Evolutionary conservation across 2,329 filamentous ascomycete species (phyloP).

Genomic region (Xylariales sp.): DNA sequence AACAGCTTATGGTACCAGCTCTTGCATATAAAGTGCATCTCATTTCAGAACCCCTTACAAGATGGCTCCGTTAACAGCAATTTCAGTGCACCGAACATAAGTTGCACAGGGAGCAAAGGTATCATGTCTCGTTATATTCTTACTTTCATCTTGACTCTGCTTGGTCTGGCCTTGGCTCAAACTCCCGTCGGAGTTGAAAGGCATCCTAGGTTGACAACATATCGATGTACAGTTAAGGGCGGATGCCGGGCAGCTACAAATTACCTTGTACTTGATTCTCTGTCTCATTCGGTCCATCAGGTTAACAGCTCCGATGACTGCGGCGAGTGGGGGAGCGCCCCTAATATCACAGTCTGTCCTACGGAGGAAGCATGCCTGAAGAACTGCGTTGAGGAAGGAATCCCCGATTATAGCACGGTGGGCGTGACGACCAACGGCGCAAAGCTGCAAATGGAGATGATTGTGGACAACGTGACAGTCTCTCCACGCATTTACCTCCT

Average conservation of each 20-base stretch:
- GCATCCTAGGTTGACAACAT: constrained; percentile 44
- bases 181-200: constrained; percentile 32
- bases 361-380: constrained; percentile 42
- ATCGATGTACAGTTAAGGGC: constrained; percentile 42
- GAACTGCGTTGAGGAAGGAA: constrained; percentile 50
- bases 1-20: not conserved
- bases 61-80: too few relatives aligned
- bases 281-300: constrained; percentile 38
- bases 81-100: too few relatives aligned
- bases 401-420: constrained; percentile 36
- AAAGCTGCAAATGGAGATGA: constrained; percentile 33
- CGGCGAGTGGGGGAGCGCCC: constrained; percentile 25
- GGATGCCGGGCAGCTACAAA: constrained; percentile 44
- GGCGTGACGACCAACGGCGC: constrained; percentile 25
- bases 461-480: constrained; percentile 23
- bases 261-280: constrained; percentile 44
- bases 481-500: constrained; percentile 54
- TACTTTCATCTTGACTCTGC: constrained; percentile 17
- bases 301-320: constrained; percentile 25
- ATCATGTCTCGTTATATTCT: constrained; percentile 20
- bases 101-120: too few relatives aligned
- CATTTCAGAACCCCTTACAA: not conserved
- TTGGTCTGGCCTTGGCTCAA: constrained; percentile 27
- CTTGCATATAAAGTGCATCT: not conserved
- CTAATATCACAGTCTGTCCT: constrained; percentile 40